These are phyloP conservation scores for Cryptococcus sp. DNA, from an alignment of 1,284 basidiomycete genomes.

Conservation along the genomic window DNA sequence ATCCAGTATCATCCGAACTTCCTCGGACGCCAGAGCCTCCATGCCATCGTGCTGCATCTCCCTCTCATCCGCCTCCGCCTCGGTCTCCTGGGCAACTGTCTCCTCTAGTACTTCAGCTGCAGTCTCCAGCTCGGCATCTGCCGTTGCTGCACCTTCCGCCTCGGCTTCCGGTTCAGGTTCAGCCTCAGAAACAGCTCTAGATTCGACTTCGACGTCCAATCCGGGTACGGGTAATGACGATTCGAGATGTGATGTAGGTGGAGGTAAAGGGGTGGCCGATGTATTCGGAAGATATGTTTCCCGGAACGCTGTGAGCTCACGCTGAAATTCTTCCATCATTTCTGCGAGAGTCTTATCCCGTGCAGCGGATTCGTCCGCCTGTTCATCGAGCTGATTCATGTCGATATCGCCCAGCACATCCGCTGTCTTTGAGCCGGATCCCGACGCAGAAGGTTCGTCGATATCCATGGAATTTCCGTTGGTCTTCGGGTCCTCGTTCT, in stretches of 20 bases:
- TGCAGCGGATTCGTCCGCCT: conserved; percentile 6
- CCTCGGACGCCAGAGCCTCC: too few relatives aligned
- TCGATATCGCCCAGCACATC: conserved; percentile 8
- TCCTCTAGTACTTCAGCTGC: background rate
- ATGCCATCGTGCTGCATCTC: too few relatives aligned
- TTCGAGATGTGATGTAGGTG: conserved; percentile 10
- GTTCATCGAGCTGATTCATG: conserved; percentile 4
- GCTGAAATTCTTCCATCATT: conserved; percentile 82
- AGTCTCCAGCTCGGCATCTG: background rate
- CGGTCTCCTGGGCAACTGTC: background rate
- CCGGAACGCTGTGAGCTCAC: conserved; percentile 79
- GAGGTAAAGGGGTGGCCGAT: conserved; percentile 22
- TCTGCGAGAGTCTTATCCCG: conserved; percentile 53
- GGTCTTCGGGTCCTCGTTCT: conserved; percentile 5
- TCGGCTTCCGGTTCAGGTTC: background rate
- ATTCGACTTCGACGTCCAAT: background rate
- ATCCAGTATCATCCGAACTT: too few relatives aligned
- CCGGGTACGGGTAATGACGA: background rate
- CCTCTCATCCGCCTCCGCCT: background rate
- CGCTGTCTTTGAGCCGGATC: background rate
- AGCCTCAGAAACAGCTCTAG: background rate
- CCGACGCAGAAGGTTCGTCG: too few relatives aligned
- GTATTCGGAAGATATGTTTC: conserved; percentile 70
- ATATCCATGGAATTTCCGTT: too few relatives aligned
- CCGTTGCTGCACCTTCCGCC: background rate